These are phyloP conservation scores for Chlamydomonas sp. DNA, from an alignment of 139 green algal genomes.

Conservation along the genomic window DNA sequence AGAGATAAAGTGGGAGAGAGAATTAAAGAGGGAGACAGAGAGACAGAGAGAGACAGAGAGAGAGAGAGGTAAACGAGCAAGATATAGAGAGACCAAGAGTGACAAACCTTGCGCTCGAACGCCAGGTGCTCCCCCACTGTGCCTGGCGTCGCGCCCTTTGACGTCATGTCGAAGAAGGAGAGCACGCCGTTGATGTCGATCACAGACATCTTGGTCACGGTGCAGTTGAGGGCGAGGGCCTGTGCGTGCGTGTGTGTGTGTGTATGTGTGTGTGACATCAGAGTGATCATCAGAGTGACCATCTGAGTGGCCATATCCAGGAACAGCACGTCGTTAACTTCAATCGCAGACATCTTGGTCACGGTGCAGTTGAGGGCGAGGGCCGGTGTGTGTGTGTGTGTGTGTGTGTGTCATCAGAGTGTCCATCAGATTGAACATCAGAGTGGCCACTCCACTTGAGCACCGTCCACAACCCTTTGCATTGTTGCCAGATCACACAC, in stretches of 20 bases:
- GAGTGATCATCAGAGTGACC: no score
- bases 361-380: constrained; percentile 66
- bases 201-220: constrained; percentile 50
- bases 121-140: constrained; percentile 46
- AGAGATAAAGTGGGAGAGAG: no score
- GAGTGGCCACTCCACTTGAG: no score
- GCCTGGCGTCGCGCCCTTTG: constrained; percentile 14
- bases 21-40: no score
- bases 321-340: no score
- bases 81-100: not conserved
- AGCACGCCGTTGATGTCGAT: constrained; percentile 74
- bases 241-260: no score
- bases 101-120: constrained; percentile 49
- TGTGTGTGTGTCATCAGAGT: no score
- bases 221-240: constrained; percentile 70
- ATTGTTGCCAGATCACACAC: no score
- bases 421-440: no score
- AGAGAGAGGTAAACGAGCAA: not conserved
- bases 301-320: constrained; percentile 55
- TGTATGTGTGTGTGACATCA: no score
- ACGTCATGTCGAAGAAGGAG: constrained; percentile 55
- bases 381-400: no score
- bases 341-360: constrained; percentile 52
- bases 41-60: not conserved
- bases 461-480: no score